A percentile compares a stretch with the other conserved stretches of the same genome.
phyloP scores from a whole-genome alignment of 2,329 filamentous ascomycete genomes.

The Neofusicoccum sp. region DNA sequence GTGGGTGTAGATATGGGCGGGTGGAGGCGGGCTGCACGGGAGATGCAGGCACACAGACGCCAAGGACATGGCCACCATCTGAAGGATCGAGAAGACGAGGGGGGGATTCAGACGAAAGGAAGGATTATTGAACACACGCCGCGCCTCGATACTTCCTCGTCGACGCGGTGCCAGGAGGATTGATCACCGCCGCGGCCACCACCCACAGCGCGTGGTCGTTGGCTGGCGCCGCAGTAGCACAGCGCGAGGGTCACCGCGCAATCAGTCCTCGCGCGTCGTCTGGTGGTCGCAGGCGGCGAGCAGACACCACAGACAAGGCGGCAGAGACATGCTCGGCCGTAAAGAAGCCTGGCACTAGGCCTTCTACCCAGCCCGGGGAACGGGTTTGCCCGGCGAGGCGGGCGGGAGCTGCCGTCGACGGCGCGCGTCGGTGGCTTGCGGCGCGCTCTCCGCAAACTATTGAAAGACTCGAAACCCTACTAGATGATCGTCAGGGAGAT shows the following conservation, averaged over 20 bases:
- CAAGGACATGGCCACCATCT: background rate
- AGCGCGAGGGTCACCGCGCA: background rate
- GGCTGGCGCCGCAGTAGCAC: background rate
- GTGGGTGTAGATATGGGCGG: background rate
- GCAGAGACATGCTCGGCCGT: no score
- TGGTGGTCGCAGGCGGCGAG: no score
- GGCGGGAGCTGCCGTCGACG: slow-evolving; percentile 8
- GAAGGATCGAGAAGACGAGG: no score
- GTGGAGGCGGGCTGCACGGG: background rate
- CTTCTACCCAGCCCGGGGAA: no score
- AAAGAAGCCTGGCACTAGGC: no score
- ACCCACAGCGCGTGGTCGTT: background rate
- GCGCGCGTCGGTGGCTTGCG: background rate
- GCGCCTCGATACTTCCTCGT: background rate
- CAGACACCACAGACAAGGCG: no score
- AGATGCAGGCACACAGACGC: background rate
- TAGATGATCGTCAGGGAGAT: no score
- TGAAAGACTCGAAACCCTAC: no score
- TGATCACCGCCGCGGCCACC: background rate
- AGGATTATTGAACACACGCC: background rate
- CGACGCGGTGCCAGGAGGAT: background rate
- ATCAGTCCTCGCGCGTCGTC: no score
- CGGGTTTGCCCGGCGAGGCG: background rate
- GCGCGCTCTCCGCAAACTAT: no score
- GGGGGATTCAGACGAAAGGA: background rate